Percentiles rank a stretch among this genome's conserved stretches.
Evolutionary conservation across 768 basidiomycete genomes (phyloP).

Genomic region (Trametes punicea): DNA sequence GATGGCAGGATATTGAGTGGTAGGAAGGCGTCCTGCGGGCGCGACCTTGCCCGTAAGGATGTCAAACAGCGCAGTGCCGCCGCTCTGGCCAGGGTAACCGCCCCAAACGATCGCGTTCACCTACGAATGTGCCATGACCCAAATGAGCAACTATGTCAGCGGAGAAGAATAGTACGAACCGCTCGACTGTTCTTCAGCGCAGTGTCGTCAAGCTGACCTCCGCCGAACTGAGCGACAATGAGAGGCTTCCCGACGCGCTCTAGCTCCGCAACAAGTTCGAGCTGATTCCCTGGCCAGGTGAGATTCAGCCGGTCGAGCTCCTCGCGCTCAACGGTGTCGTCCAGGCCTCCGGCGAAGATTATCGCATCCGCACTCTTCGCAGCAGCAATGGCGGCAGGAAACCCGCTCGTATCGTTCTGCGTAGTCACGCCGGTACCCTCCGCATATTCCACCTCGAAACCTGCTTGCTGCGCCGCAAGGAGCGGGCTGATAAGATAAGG

Average conservation of each 20-base stretch:
- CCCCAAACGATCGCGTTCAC: constrained; percentile 55
- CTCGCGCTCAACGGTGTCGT: constrained; percentile 48
- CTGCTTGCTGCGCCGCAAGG: constrained; percentile 44
- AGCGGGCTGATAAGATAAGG: constrained; percentile 55
- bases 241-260: constrained; percentile 48
- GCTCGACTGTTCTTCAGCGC: constrained; percentile 39
- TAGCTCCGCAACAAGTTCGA: constrained; percentile 45
- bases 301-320: constrained; percentile 44
- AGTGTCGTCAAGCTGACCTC: constrained; percentile 52
- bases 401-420: constrained; percentile 40
- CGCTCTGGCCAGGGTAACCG: constrained; percentile 56
- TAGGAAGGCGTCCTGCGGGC: constrained; percentile 52
- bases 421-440: constrained; percentile 39
- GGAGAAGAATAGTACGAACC: constrained; percentile 31
- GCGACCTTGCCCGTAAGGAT: constrained; percentile 49
- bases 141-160: neutral
- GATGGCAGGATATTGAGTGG: constrained; percentile 51
- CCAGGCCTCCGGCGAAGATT: constrained; percentile 54
- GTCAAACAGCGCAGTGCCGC: constrained; percentile 51
- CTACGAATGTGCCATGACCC: constrained; percentile 24
- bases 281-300: constrained; percentile 55
- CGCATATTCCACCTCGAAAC: constrained; percentile 43
- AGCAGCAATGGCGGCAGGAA: constrained; percentile 49
- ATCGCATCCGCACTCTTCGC: constrained; percentile 48
- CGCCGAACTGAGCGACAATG: constrained; percentile 53